Conservation (phyloP, 441 rosid genomes). For the Bocquillonia castaneifolia region DNA sequence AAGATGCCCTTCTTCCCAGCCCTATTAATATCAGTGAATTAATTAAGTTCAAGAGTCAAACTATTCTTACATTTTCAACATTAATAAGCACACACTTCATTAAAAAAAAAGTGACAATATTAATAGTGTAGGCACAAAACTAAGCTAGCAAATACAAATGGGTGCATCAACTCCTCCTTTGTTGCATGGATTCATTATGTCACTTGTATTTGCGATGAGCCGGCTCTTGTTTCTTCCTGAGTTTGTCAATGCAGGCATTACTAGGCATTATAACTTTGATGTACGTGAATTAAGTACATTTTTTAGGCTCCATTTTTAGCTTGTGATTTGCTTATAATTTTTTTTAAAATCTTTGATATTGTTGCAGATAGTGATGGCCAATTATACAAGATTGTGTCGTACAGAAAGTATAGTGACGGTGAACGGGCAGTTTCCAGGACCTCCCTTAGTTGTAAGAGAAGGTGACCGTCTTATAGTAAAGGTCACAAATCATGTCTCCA, state of each 20-base stretch:
- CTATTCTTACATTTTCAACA: too few species aligned
- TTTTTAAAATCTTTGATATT: background rate
- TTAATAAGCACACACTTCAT: too few species aligned
- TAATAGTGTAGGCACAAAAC: background rate
- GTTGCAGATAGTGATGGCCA: slow-evolving; percentile 38
- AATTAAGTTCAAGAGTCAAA: background rate
- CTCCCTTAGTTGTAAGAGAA: slow-evolving; percentile 41
- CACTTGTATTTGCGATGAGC: slow-evolving; percentile 24
- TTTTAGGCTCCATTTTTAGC: too few species aligned
- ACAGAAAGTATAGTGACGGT: slow-evolving; percentile 47
- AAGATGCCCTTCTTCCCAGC: slow-evolving; percentile 13
- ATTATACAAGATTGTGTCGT: slow-evolving; percentile 40
- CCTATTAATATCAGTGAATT: background rate
- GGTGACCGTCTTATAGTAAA: slow-evolving; percentile 47
- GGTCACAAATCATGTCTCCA: slow-evolving; percentile 39
- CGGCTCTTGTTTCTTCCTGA: slow-evolving; percentile 31
- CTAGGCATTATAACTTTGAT: slow-evolving; percentile 46
- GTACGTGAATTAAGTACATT: slow-evolving; percentile 21
- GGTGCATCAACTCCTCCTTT: slow-evolving; percentile 17
- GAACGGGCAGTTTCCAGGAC: slow-evolving; percentile 53
- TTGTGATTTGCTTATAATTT: too few species aligned
- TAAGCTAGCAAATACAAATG: slow-evolving; percentile 18
- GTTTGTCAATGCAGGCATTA: slow-evolving; percentile 29
- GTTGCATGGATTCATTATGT: slow-evolving; percentile 18
- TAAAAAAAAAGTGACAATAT: too few species aligned